These are phyloP conservation scores for Suillus cothurnatus DNA, from an alignment of 768 basidiomycete species.

Conservation along the genomic window DNA sequence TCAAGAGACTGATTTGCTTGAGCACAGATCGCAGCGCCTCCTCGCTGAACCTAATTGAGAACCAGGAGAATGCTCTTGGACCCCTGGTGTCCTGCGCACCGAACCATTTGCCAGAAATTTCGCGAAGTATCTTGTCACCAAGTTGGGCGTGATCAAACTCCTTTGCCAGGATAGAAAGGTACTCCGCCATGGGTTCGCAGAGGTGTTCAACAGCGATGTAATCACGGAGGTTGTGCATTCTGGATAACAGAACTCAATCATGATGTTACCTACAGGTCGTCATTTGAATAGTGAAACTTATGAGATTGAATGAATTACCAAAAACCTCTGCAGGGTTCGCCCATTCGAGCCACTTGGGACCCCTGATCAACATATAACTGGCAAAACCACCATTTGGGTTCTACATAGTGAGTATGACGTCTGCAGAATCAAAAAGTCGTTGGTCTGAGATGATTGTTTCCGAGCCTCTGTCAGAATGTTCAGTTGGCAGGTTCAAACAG, in stretches of 20 bases:
- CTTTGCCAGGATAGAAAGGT: no score
- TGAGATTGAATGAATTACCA: constrained; percentile 49
- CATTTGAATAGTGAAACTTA: not conserved
- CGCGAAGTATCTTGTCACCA: no score
- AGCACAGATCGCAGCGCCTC: no score
- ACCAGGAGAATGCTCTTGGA: no score
- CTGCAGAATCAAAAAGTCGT: constrained; percentile 81
- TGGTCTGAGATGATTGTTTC: constrained; percentile 75
- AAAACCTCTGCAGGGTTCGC: constrained; percentile 97
- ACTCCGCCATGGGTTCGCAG: no score
- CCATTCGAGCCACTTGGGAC: constrained; percentile 75
- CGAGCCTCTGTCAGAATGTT: constrained; percentile 53
- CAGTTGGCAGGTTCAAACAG: constrained; percentile 8
- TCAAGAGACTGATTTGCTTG: no score
- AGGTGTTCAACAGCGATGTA: constrained; percentile 81
- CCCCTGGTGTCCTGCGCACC: no score
- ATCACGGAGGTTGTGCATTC: constrained; percentile 98
- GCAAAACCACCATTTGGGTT: constrained; percentile 90
- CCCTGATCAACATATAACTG: constrained; percentile 89
- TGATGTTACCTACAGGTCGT: constrained; percentile 72
- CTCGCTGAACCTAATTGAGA: no score
- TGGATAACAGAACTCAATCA: constrained; percentile 95
- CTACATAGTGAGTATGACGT: constrained; percentile 84
- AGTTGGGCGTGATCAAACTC: no score
- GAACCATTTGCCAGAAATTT: no score